Base-by-base conservation (phyloP, 2,329 filamentous ascomycete genomes). In the Chaetomiaceae sp. region DNA sequence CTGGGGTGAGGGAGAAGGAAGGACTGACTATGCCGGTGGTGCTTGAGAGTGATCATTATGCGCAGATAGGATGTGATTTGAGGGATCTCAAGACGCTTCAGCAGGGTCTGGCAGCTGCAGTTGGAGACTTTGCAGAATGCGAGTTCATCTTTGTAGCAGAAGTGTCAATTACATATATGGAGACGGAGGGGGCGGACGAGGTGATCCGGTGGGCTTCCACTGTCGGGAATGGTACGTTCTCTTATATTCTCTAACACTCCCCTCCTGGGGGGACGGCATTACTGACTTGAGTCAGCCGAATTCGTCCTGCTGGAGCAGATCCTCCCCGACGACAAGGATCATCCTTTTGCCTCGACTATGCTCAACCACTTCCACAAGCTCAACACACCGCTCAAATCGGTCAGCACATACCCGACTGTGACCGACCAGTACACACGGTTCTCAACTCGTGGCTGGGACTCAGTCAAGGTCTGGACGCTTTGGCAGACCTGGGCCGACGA, bases 121-220 rank as follows among this genome's bases (percentile, higher is more conserved):
- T 89, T 2, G 59, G 59, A 6, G 73, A 85, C 34, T 66, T 85
- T 14, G 66, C 76, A 1, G 72, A 80, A 7, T 82, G 80, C 54
- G 75, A 78, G 2, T 78, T 96, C 2, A 73, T 96, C 21, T 95
- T 94, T 62, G 79, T 90, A 23, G 90, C 90, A 1, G 92, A 97
- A 69, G 90, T 96, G 13, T 95, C 90, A 3, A 81, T 95, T 36
- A 94, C 90, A 1, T 95, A 95, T 63, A 95, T 96, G 89, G 83
- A 90, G 51, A 81, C 82, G 2, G 68, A 79, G 20, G 83, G 82
- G 36, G 84, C 90, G 5, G 85, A 96, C 71, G 75, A 78, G 14
- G 75, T 96, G 8, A 84, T 96, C 27, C 67, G 76, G 46, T 96
- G 90, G 90, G 85, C 87, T n/a, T 81, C 82, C 50, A 80, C 73